Conservation (phyloP, 805 yeast species). For the Wickerhamomyces queroliae region DNA sequence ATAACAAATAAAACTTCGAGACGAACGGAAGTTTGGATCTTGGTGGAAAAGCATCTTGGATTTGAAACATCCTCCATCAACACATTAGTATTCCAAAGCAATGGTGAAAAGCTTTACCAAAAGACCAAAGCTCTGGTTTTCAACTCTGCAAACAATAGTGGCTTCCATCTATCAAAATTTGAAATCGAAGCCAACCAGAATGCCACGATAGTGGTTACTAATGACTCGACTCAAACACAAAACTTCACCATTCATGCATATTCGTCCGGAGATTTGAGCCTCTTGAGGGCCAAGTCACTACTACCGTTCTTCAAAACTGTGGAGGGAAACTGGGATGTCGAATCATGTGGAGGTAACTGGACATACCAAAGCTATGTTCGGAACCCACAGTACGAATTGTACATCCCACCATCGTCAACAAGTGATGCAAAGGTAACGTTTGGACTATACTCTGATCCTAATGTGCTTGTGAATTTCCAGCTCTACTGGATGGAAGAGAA, state of each 20-base stretch:
- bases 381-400: conserved; percentile 50
- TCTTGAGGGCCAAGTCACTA: conserved; percentile 28
- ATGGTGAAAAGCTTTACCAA: conserved; percentile 27
- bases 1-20: conserved; percentile 27
- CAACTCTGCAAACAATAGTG: conserved; percentile 28
- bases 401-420: conserved; percentile 17
- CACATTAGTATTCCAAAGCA: conserved; percentile 21
- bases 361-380: conserved; percentile 34
- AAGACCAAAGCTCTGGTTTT: conserved; percentile 2
- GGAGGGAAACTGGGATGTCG: conserved; percentile 39
- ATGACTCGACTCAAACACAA: conserved; percentile 6
- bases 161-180: conserved; percentile 31
- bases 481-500: conserved; percentile 34
- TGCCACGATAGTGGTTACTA: conserved; percentile 25
- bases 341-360: conserved; percentile 52
- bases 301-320: conserved; percentile 17
- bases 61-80: conserved; percentile 16
- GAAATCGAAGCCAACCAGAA: conserved; percentile 19
- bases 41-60: conserved; percentile 44
- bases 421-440: conserved; percentile 15
- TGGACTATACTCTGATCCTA: conserved; percentile 19
- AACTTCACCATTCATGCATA: conserved; percentile 18
- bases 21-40: conserved; percentile 35
- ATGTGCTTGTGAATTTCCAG: conserved; percentile 34
- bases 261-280: conserved; percentile 6